Base-by-base conservation (phyloP, 1,139 yeast genomes). In the Protomyces pachydermus region DNA sequence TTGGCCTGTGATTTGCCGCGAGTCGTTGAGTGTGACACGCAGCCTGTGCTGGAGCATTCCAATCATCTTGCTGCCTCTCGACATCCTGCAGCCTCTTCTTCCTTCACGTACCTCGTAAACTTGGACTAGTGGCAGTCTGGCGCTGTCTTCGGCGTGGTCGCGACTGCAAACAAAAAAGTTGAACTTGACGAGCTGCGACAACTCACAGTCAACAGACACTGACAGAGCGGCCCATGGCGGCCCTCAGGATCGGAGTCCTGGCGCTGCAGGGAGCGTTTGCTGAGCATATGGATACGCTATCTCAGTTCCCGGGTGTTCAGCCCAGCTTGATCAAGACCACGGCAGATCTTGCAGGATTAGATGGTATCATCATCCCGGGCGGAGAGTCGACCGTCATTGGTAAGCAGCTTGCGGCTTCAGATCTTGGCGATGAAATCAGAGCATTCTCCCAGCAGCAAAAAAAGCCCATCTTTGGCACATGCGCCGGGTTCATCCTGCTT, bases 191-290 rank as follows among this genome's bases (percentile, higher is more conserved):
- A 28, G 32, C 32, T 28, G 32, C 32, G 32, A 28, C 32, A 28
- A 28, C 32, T 28, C 32, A 28, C 9, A 28, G 8, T 6, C 5
- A 28, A 28, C 3, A 2, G 32, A 28, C 32, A 28, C 8, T 28
- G 8, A 9, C 14, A 14, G 16, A 14, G 42, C 42, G 9, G 42
- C 14, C 42, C 28, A 58, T 58, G 62, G 32, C 62, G 56, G 50
- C n/a, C 55, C 46, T 66, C 37, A 70, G 68, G 46, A 79, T 88
- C 8, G 95, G 95, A 0, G 91, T 88, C 0, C 75, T 88, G 64
- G 90, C 95, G 0, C 80, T 88, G 34, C 95, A 88, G 72, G 95
- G 96, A 2, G 93, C 95, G 0, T 88, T 87, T 71, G 73, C 77
- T 23, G 95, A 88, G 72, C 95, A 88, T 72, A 75, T 85, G n/a